Conservation (phyloP, 192 early-diverging fungal genomes). For the Phycomyces blakesleeanus region DNA sequence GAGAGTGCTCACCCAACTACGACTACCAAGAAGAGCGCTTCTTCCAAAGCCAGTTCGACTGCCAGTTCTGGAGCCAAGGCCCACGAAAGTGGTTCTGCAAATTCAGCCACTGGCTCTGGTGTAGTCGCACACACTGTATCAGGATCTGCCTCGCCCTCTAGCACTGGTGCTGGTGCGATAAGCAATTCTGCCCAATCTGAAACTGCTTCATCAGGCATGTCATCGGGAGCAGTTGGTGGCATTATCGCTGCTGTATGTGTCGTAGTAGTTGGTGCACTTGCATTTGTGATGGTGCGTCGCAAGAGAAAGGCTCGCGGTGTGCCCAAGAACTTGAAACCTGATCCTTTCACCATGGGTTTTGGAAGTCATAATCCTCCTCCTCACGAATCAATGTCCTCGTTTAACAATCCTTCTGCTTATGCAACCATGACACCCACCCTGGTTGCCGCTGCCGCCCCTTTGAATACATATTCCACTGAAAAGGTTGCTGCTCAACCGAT, state of each 20-base stretch:
- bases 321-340: constrained; percentile 7
- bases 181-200: background rate
- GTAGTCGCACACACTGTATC: too few species aligned
- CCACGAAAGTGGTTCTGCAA: too few species aligned
- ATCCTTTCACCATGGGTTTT: constrained; percentile 31
- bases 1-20: background rate
- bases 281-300: constrained; percentile 21
- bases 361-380: constrained; percentile 15
- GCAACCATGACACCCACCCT: background rate
- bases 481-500: background rate
- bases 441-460: background rate
- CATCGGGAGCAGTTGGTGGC: constrained; percentile 25
- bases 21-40: too few species aligned
- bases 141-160: too few species aligned
- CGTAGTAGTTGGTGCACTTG: constrained; percentile 16
- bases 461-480: background rate
- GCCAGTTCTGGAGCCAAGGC: too few species aligned
- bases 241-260: constrained; percentile 23
- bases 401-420: constrained; percentile 1
- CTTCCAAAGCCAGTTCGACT: too few species aligned
- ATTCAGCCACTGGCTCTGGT: too few species aligned
- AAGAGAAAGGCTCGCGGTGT: background rate
- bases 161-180: too few species aligned
- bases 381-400: background rate
- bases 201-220: constrained; percentile 10